Percentiles rank a stretch among this genome's conserved stretches.
phyloP scores from a whole-genome alignment of 352 stramenopile species.

The Globisporangium mamillatum region DNA sequence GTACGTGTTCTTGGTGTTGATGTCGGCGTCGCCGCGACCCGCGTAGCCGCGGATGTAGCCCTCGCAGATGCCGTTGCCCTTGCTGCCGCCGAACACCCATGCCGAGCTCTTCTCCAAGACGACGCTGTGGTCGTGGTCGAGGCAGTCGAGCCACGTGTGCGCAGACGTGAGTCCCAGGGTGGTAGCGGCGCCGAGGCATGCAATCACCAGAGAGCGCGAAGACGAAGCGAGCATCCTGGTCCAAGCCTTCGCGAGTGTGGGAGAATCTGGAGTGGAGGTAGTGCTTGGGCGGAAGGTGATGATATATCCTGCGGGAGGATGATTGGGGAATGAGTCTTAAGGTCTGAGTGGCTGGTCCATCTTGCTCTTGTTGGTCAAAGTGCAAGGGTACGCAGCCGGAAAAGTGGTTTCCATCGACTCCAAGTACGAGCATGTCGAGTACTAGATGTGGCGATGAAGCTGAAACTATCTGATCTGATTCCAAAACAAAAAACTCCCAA shows the following conservation, averaged over 20 bases:
- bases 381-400: too few species aligned
- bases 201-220: neutral
- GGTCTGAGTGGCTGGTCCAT: neutral
- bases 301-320: slow-evolving; percentile 12
- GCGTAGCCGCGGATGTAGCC: slow-evolving; percentile 38
- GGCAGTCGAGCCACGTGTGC: slow-evolving; percentile 37
- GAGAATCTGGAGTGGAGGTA: neutral
- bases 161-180: neutral
- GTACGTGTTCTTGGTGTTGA: slow-evolving; percentile 26
- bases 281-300: neutral
- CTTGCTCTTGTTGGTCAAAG: neutral
- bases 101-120: slow-evolving; percentile 31
- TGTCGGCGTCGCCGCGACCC: slow-evolving; percentile 20
- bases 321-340: slow-evolving; percentile 6
- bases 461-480: too few species aligned
- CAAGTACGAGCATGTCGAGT: too few species aligned
- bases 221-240: slow-evolving; percentile 1
- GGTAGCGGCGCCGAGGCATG: neutral
- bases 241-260: neutral
- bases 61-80: slow-evolving; percentile 31
- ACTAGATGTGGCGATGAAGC: too few species aligned
- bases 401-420: neutral
- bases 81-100: slow-evolving; percentile 24
- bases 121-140: slow-evolving; percentile 31
- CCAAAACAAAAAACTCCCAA: too few species aligned